Evolutionary conservation across 306 rosid genomes (phyloP), one percentile per base, ranked within the genome.

Genomic region (Acmispon strigosus): DNA sequence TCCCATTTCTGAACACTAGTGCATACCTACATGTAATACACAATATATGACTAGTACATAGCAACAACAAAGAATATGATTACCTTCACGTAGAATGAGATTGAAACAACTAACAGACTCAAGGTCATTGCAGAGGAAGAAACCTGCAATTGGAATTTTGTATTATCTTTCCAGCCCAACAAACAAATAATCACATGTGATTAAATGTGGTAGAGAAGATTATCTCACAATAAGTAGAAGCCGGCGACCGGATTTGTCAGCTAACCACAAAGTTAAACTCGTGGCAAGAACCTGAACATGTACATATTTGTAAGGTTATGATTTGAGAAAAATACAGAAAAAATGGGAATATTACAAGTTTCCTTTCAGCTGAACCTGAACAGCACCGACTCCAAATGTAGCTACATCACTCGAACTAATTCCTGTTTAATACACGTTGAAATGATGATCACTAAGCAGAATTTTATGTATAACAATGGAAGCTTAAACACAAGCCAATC

Each of bases 151-250:
- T n/a, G 19, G 71, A 79, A 50, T 76, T 54, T 12, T 41, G 62
- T 56, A 62, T 51, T 59, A 9, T 63, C 18, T 56, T 50, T 69
- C 51, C 65, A 19, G 16, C 41, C 47, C 57, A 68, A 49, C 39
- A 75, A 77, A 69, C 24, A 53, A 56, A 67, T 39, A 39, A 66
- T 59, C 72, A 24, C 44, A 36, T 13, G 50, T 7, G 14, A 53
- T n/a, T 36, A 67, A 80, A 78, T 34, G 42, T 43, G 55, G 57
- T 65, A 54, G 45, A 49, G 39, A 60, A 24, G 62, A 14, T 67
- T 48, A 73, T 75, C 96, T 80, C 81, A 94, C 99, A 83, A 94
- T 83, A 73, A 94, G 99, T 59, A 94, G 90, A 68, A 94, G 84
- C 36, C 97, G 83, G 4, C 99, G 95, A 65, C 99, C 97, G 8